Conservation (phyloP, 768 basidiomycete genomes). For the Leucogyrophana mollusca region DNA sequence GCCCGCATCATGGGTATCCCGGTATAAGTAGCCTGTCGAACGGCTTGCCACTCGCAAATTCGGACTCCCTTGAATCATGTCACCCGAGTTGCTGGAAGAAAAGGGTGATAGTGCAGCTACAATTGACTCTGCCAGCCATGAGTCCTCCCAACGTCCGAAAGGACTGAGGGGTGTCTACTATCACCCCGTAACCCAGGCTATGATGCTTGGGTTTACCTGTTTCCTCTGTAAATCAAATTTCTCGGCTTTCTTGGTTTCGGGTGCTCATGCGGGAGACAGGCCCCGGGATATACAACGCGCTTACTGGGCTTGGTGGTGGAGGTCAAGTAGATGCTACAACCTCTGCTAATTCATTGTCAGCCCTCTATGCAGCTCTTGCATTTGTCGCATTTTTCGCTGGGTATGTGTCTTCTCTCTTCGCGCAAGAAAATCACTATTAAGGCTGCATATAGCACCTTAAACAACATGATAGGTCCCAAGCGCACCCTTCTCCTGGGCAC, state of each 20-base stretch:
- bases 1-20: too few species aligned
- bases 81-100: too few species aligned
- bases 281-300: slow-evolving; percentile 70
- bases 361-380: slow-evolving; percentile 62
- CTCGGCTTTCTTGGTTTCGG: not conserved
- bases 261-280: slow-evolving; percentile 1
- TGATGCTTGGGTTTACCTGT: slow-evolving; percentile 70
- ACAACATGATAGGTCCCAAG: slow-evolving; percentile 72
- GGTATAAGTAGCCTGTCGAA: too few species aligned
- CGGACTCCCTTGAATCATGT: too few species aligned
- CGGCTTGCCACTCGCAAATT: too few species aligned
- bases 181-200: slow-evolving; percentile 53
- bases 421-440: slow-evolving; percentile 1
- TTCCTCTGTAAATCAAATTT: slow-evolving; percentile 39
- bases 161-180: slow-evolving; percentile 57
- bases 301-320: slow-evolving; percentile 76
- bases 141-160: slow-evolving; percentile 47
- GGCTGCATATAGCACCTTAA: slow-evolving; percentile 53
- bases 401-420: slow-evolving; percentile 31
- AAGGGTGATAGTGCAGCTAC: too few species aligned
- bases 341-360: slow-evolving; percentile 68
- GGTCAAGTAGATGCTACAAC: slow-evolving; percentile 67
- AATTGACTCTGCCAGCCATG: slow-evolving; percentile 30
- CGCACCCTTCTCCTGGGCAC: slow-evolving; percentile 72
- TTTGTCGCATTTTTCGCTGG: slow-evolving; percentile 64